phyloP scores from a whole-genome alignment of 2,329 filamentous ascomycete species.

The Diplodia mutila region DNA sequence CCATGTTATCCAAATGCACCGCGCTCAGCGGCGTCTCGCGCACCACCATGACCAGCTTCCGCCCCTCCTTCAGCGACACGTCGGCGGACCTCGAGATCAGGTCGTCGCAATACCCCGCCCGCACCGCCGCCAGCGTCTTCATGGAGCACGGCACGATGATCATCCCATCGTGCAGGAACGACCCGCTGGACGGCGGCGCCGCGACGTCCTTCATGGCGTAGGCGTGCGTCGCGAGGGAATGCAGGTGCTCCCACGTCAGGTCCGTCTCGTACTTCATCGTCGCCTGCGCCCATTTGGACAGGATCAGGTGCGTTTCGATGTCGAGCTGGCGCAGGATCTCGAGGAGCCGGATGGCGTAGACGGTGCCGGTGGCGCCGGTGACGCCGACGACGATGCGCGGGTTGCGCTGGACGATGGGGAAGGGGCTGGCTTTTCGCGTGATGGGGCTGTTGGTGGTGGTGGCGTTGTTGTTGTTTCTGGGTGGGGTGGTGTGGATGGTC shows the following conservation, averaged over 20 bases:
- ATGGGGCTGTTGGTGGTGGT: background rate
- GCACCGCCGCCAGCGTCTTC: constrained; percentile 53
- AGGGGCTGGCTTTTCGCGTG: background rate
- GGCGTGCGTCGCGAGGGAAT: constrained; percentile 28
- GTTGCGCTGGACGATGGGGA: constrained; percentile 22
- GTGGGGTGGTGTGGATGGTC: background rate
- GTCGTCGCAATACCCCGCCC: constrained; percentile 50
- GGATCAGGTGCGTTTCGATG: constrained; percentile 50
- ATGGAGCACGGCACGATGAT: constrained; percentile 54
- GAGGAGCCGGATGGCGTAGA: constrained; percentile 49
- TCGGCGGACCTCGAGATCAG: constrained; percentile 52
- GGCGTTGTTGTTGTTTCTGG: background rate
- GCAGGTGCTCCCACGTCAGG: constrained; percentile 10
- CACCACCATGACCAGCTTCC: constrained; percentile 46
- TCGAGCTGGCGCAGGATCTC: constrained; percentile 46
- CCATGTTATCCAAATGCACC: constrained; percentile 55
- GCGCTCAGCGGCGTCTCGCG: constrained; percentile 53
- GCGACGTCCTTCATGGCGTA: constrained; percentile 51
- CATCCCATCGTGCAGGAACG: constrained; percentile 53
- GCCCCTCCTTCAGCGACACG: constrained; percentile 52
- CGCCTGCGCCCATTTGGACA: constrained; percentile 54
- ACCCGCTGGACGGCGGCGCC: constrained; percentile 51
- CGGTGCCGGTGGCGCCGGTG: constrained; percentile 55
- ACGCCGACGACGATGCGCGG: constrained; percentile 53
- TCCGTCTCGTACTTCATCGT: constrained; percentile 38